Conservation (phyloP, 2,329 filamentous ascomycete genomes). For the Colletotrichum truncatum region DNA sequence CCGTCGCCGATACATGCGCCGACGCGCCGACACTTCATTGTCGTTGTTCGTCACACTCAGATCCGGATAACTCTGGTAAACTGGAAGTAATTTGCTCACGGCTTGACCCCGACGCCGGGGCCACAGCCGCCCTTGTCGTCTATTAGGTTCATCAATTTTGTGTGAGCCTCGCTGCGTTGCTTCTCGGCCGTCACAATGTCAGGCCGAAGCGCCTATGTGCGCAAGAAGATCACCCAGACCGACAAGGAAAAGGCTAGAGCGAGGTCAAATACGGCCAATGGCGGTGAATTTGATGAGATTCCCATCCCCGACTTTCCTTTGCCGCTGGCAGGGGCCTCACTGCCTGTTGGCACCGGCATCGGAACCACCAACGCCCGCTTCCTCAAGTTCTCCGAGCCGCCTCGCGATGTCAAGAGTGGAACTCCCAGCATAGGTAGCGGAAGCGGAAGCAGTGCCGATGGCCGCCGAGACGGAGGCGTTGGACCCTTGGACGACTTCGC, state of each 20-base stretch:
- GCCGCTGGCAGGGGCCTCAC: slow-evolving; percentile 43
- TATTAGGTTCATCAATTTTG: neutral
- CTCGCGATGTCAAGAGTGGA: slow-evolving; percentile 39
- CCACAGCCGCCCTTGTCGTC: neutral
- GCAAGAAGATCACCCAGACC: slow-evolving; percentile 65
- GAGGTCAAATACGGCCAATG: slow-evolving; percentile 39
- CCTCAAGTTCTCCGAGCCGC: slow-evolving; percentile 54
- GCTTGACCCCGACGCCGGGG: neutral
- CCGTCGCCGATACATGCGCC: neutral
- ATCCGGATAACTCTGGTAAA: neutral
- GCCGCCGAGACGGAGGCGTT: slow-evolving; percentile 39
- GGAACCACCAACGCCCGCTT: slow-evolving; percentile 53
- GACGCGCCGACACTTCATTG: neutral
- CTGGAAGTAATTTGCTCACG: neutral
- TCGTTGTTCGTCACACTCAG: neutral
- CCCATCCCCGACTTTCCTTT: slow-evolving; percentile 47
- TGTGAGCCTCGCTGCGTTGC: neutral
- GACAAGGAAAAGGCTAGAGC: slow-evolving; percentile 50
- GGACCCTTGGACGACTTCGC: slow-evolving; percentile 53
- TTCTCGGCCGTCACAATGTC: slow-evolving; percentile 54
- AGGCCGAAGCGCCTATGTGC: slow-evolving; percentile 65
- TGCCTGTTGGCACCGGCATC: slow-evolving; percentile 45
- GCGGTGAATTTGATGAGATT: slow-evolving; percentile 47
- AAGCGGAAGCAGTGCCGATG: slow-evolving; percentile 47
- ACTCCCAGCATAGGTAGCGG: slow-evolving; percentile 46